Conservation (phyloP, 129 eudicot genomes). For the Mikania micrantha region DNA sequence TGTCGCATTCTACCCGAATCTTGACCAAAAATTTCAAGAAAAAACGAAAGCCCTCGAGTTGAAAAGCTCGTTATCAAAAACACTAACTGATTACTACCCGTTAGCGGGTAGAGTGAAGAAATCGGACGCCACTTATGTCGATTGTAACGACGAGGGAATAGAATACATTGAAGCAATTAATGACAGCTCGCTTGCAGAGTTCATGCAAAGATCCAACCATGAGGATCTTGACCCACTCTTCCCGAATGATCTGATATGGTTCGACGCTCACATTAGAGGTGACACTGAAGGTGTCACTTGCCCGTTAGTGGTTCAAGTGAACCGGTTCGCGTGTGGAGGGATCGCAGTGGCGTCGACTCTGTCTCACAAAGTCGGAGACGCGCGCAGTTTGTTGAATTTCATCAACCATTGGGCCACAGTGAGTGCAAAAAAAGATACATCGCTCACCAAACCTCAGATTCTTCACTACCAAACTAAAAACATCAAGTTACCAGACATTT, state of each 20-base stretch:
- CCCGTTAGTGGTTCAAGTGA: not conserved
- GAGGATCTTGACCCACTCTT: not conserved
- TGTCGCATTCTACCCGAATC: conserved; percentile 12
- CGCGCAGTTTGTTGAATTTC: not conserved
- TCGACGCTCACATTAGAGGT: not conserved
- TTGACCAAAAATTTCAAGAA: not conserved
- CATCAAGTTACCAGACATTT: not conserved
- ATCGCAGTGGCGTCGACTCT: not conserved
- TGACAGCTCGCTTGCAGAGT: not conserved
- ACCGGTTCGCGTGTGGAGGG: not conserved
- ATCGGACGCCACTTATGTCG: not conserved
- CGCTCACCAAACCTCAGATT: not conserved
- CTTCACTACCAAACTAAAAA: not conserved
- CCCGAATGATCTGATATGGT: conserved; percentile 12
- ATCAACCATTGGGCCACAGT: not conserved
- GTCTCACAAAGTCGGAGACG: not conserved
- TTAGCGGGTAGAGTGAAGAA: conserved; percentile 17
- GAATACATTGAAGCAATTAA: conserved; percentile 11
- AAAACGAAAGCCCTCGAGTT: not conserved
- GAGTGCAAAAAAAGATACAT: not conserved
- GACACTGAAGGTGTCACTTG: not conserved
- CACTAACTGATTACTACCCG: conserved; percentile 12
- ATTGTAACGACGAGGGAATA: conserved; percentile 23
- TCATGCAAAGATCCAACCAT: not conserved
- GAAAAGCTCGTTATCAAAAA: conserved; percentile 9